Evolutionary conservation across 495 filamentous ascomycete species (phyloP), one percentile per base, ranked within the genome.

Genomic region (Lophiostoma macrostomum): DNA sequence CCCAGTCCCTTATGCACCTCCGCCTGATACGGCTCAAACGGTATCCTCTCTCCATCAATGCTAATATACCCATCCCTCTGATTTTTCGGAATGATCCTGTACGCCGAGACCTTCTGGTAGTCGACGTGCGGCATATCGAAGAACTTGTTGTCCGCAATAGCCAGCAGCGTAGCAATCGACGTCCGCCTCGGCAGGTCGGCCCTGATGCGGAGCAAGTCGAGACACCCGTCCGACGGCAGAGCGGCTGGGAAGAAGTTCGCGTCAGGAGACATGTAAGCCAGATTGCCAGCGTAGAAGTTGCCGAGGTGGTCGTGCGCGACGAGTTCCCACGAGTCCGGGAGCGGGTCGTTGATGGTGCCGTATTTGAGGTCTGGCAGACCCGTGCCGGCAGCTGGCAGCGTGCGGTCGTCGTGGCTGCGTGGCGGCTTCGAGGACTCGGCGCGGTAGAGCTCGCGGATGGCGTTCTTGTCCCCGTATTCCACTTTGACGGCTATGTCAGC

Each of bases 221-320:
- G 79, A 44, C 84, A 73, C 7, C 91, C 93, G 64, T 98, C 93
- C 46, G 83, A 81, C 5, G 90, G 87, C 11, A 93, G 77, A 0
- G 93, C 78, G 1, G 88, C 85, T 0, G 88, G 78, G 76, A 98
- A 98, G 75, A 96, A 94, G 60, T 87, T 88, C 28, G 83, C 79
- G 48, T 88, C 85, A 19, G 90, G 79, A 2, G 89, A 82, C 88
- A 98, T 89, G 69, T 84, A 88, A 4, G 88, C 82, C 90, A 96
- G 93, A 63, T 96, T 98, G 43, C 93, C 93, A 7, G 84, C 85
- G 67, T 93, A 96, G 72, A 98, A 96, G 65, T 87, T 96, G 5
- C 91, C 90, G 31, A 98, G 72, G 14, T 81, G 87, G 49, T 88
- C 82, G 42, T 83, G 76, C 4, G 86, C 80, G 10, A 86, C 68